Evolutionary conservation across 164 flowering plant genomes (phyloP), one percentile per base, ranked within the genome.

Genomic region (Chimonanthus salicifolius): DNA sequence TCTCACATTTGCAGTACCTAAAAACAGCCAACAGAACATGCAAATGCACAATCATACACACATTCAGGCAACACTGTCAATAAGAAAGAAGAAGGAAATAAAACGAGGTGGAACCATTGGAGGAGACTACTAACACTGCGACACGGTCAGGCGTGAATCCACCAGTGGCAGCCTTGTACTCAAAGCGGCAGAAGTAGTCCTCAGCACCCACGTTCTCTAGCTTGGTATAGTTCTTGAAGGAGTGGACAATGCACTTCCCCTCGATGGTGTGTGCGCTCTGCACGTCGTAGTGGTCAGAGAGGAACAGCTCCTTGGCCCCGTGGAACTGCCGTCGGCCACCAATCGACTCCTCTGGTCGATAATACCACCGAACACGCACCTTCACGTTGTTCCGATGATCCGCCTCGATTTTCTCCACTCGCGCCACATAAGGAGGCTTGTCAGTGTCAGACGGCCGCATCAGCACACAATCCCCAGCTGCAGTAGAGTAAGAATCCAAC

Each of bases 181-280:
- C 91, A 64, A 88, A 88, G 71, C 91, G 80, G 69, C 88, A 85
- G 71, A 75, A 88, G 79, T 86, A 88, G 74, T 88, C 91, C 79
- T 88, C 89, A 33, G 88, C 80, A 0, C 87, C 89, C 48, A 88
- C 91, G 77, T 84, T 82, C 76, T 85, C 89, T 50, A 86, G 88
- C 82, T 85, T 86, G 9, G 91, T 88, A 71, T 88, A 88, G 81
- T 83, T 85, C 84, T 85, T 85, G 74, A 86, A 85, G 4, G 89
- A 75, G 72, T 88, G 91, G 60, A 88, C 89, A 68, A 69, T 84
- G 74, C 91, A 88, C 85, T 85, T 85, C 67, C 88, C 91, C 77
- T 88, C 91, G 44, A 88, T 88, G 43, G 91, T 88, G 76, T 86
- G 85, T 58, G 89, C 89, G 70, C 91, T 88, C 81, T 86, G 91